Evolutionary conservation across 2,329 filamentous ascomycete genomes (phyloP).

Genomic region (Colletotrichum horii): DNA sequence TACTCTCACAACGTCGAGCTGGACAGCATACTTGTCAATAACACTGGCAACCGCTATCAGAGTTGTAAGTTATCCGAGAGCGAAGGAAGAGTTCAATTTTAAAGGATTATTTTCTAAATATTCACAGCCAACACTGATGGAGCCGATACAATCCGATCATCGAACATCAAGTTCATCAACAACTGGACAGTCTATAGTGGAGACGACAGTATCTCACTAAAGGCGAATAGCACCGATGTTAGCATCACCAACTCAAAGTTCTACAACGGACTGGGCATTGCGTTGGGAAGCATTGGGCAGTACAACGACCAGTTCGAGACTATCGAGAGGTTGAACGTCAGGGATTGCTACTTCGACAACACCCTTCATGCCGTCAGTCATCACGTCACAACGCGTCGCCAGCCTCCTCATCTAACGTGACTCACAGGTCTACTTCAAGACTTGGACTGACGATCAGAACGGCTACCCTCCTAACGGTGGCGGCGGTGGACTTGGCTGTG

Average conservation of each 20-base stretch:
- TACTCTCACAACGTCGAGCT: conserved; percentile 45
- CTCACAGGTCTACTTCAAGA: conserved; percentile 52
- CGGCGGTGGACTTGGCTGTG: conserved; percentile 50
- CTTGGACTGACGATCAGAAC: conserved; percentile 49
- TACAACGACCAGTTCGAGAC: conserved; percentile 47
- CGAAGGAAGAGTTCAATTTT: neutral
- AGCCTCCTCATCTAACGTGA: conserved; percentile 24
- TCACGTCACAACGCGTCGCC: neutral
- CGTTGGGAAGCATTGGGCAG: conserved; percentile 54
- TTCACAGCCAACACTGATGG: conserved; percentile 35
- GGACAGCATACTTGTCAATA: conserved; percentile 53
- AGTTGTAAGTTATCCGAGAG: conserved; percentile 10
- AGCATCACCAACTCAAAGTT: conserved; percentile 43
- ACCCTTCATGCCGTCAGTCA: conserved; percentile 39
- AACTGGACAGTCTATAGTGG: conserved; percentile 31
- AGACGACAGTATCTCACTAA: conserved; percentile 28
- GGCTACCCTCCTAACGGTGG: conserved; percentile 54
- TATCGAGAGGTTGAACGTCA: conserved; percentile 43
- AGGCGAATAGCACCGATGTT: conserved; percentile 29
- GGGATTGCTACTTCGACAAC: conserved; percentile 42
- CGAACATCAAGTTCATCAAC: conserved; percentile 28
- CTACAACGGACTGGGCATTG: conserved; percentile 46
- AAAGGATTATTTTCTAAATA: neutral
- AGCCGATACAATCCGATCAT: conserved; percentile 29
- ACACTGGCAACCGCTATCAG: conserved; percentile 32